These are phyloP conservation scores for Myriosclerotinia duriaeana DNA, from an alignment of 2,329 filamentous ascomycete genomes.

Conservation along the genomic window DNA sequence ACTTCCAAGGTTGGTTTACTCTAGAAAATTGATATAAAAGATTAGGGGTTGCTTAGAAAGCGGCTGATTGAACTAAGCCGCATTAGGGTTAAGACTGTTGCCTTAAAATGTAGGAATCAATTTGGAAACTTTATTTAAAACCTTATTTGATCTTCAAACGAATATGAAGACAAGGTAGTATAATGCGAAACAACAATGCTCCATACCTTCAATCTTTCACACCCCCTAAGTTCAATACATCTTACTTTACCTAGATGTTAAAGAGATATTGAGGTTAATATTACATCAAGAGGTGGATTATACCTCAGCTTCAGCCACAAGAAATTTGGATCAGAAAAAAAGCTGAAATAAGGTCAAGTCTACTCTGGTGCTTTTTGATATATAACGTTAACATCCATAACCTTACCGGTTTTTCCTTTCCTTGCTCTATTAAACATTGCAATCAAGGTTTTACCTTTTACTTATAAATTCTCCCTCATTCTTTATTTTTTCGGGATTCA, in stretches of 20 bases:
- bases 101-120: not conserved
- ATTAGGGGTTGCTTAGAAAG: too few relatives aligned
- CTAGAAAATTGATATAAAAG: too few relatives aligned
- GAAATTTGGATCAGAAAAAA: not conserved
- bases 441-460: not conserved
- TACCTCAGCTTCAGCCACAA: conserved; percentile 5
- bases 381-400: not conserved
- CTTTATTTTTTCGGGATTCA: not conserved
- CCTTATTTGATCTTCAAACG: conserved; percentile 1
- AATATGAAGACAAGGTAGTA: not conserved
- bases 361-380: not conserved
- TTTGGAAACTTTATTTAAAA: not conserved
- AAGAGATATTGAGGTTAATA: not conserved
- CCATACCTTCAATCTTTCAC: not conserved
- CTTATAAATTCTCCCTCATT: not conserved
- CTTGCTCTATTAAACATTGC: not conserved
- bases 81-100: too few relatives aligned
- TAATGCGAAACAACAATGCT: not conserved
- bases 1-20: too few relatives aligned
- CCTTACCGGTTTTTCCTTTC: not conserved
- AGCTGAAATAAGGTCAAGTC: conserved; percentile 4
- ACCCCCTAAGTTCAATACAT: not conserved
- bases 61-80: too few relatives aligned
- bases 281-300: not conserved
- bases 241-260: not conserved